These are phyloP conservation scores for Copromyces sp. DNA, from an alignment of 495 filamentous ascomycete species.

Conservation along the genomic window DNA sequence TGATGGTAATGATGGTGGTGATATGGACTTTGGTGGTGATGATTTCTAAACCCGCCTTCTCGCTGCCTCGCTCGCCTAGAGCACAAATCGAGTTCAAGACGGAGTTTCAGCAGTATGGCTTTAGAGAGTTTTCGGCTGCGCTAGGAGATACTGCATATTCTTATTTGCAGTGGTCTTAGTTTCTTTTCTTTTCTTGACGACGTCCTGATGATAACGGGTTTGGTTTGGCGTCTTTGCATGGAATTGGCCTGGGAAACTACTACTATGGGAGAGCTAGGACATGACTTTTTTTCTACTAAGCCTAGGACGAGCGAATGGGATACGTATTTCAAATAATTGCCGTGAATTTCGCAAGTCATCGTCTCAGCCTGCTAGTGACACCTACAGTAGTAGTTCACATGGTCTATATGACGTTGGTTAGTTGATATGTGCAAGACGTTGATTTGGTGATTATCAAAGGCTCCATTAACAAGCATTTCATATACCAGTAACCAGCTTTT, in stretches of 20 bases:
- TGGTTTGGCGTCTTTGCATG: not conserved
- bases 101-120: not conserved
- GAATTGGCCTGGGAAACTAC: not conserved
- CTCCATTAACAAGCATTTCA: not conserved
- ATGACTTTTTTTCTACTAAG: not conserved
- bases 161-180: not conserved
- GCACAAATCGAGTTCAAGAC: not conserved
- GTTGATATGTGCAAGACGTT: not conserved
- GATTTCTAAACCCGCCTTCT: slow-evolving; percentile 37
- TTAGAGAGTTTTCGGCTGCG: not conserved
- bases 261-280: not conserved
- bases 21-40: slow-evolving; percentile 35
- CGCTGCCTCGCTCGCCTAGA: not conserved
- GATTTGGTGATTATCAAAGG: not conserved
- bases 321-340: not conserved
- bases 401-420: not conserved
- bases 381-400: not conserved
- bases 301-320: not conserved
- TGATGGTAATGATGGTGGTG: slow-evolving; percentile 27
- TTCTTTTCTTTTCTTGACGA: not conserved
- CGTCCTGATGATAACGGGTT: not conserved
- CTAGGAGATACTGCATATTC: not conserved
- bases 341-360: not conserved
- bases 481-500: not conserved
- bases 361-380: not conserved